phyloP scores from a whole-genome alignment of 1,284 basidiomycete species.

The Volvariella surrecta region DNA sequence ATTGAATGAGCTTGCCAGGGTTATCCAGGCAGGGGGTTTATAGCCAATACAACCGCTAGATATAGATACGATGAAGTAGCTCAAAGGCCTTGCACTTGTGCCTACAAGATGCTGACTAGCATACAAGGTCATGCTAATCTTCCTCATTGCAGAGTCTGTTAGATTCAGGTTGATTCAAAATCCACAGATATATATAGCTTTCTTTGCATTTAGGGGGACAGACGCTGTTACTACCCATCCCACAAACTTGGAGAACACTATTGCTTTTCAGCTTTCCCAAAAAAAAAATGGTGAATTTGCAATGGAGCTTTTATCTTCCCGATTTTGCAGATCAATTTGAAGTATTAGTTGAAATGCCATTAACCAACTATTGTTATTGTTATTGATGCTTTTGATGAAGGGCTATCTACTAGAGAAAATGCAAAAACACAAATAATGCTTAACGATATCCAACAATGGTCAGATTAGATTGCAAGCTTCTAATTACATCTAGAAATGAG shows the following conservation, averaged over 20 bases:
- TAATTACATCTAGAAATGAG: background rate
- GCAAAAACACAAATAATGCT: background rate
- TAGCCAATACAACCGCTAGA: too few species aligned
- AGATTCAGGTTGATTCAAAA: background rate
- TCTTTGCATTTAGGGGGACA: too few species aligned
- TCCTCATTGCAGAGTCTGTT: slow-evolving; percentile 3
- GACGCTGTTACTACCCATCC: background rate
- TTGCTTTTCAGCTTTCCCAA: background rate
- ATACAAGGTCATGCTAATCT: too few species aligned
- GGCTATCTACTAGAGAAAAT: background rate
- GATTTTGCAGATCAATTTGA: background rate
- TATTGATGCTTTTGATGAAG: slow-evolving; percentile 15
- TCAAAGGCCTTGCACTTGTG: too few species aligned
- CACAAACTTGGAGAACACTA: background rate
- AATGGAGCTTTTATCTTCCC: background rate
- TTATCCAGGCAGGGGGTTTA: too few species aligned
- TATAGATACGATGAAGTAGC: too few species aligned
- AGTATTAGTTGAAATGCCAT: background rate
- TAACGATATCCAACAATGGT: background rate
- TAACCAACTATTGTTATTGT: slow-evolving; percentile 10
- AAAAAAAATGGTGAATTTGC: background rate
- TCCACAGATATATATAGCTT: too few species aligned
- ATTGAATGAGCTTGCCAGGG: too few species aligned
- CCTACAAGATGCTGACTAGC: too few species aligned
- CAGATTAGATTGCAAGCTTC: background rate